These are phyloP conservation scores for Cryphonectria japonica DNA, from an alignment of 2,329 filamentous ascomycete species.

Conservation along the genomic window DNA sequence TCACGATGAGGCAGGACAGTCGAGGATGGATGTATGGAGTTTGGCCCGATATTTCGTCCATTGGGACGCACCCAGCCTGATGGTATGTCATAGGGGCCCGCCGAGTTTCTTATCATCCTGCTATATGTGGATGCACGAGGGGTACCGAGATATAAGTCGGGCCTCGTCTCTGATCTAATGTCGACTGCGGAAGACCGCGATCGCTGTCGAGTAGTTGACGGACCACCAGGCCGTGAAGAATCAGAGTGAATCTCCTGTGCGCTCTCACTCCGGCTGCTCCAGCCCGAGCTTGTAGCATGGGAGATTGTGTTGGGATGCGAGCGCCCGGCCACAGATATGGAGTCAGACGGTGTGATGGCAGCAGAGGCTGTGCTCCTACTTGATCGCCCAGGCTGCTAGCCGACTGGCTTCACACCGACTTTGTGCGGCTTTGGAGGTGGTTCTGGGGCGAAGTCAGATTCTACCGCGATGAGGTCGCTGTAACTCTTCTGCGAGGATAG, in stretches of 20 bases:
- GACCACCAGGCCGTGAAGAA: not conserved
- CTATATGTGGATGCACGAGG: not conserved
- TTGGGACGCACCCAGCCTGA: not conserved
- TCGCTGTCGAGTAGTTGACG: not conserved
- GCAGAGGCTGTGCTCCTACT: not conserved
- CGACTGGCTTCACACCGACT: constrained; percentile 34
- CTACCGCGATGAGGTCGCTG: constrained; percentile 45
- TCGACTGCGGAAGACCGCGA: constrained; percentile 11
- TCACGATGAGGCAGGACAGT: not conserved
- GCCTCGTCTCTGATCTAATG: constrained; percentile 9
- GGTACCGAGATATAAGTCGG: constrained; percentile 8
- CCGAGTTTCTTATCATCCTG: not conserved
- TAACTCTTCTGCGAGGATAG: constrained; percentile 35
- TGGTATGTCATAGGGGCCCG: not conserved
- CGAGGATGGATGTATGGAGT: not conserved
- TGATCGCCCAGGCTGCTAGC: constrained; percentile 19
- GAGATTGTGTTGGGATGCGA: not conserved
- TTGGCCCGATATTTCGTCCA: not conserved
- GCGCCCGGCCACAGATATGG: constrained; percentile 15
- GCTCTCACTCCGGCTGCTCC: not conserved
- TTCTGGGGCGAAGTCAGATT: constrained; percentile 38
- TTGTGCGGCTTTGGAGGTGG: constrained; percentile 35
- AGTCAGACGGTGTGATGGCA: constrained; percentile 24
- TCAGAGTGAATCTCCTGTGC: not conserved
- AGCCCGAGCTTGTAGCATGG: not conserved